phyloP scores from a whole-genome alignment of 2,329 filamentous ascomycete species.

The Aspergillus glaucus region DNA sequence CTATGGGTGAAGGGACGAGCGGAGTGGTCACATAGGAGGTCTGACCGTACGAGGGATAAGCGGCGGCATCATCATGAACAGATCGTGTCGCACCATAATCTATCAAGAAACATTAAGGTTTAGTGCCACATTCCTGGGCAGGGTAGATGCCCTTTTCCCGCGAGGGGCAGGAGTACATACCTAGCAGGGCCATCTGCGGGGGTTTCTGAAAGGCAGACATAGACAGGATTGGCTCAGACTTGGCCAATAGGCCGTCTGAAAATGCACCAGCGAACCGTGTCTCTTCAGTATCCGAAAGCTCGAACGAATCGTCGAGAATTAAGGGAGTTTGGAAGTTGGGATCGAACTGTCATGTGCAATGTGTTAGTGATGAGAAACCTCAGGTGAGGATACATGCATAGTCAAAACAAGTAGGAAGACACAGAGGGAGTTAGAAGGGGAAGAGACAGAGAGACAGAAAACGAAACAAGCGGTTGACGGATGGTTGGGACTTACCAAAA shows the following conservation, averaged over 20 bases:
- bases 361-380: conserved; percentile 7
- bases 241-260: conserved; percentile 49
- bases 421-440: conserved; percentile 9
- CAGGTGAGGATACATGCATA: conserved; percentile 9
- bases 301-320: conserved; percentile 43
- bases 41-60: conserved; percentile 36
- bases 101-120: conserved; percentile 9
- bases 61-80: conserved; percentile 34
- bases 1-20: conserved; percentile 36
- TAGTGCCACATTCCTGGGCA: not conserved
- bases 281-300: conserved; percentile 41
- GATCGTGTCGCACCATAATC: conserved; percentile 34
- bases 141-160: not conserved
- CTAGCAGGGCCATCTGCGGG: conserved; percentile 69
- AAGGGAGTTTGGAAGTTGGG: conserved; percentile 42
- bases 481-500: conserved; percentile 34
- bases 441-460: conserved; percentile 19
- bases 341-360: conserved; percentile 28
- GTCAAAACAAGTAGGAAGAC: conserved; percentile 5
- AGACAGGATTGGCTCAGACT: conserved; percentile 59
- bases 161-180: conserved; percentile 50
- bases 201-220: conserved; percentile 80
- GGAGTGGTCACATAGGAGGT: conserved; percentile 33
- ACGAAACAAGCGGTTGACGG: not conserved
- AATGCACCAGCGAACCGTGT: conserved; percentile 39